phyloP scores from a whole-genome alignment of 2,329 filamentous ascomycete genomes.

The Rutstroemia sp. region DNA sequence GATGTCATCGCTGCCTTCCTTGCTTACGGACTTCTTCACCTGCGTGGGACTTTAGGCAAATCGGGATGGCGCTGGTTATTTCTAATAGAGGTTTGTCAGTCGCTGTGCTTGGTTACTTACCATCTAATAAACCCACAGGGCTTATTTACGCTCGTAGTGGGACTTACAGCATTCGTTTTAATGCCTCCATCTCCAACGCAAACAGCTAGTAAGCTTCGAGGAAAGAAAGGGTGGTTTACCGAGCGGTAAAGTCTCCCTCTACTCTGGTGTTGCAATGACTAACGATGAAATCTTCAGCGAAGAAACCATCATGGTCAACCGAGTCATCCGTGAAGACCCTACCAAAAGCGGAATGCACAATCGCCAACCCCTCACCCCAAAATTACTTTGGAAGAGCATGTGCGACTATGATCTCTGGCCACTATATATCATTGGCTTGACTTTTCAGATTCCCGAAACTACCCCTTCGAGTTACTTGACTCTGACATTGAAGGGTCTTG shows the following conservation, averaged over 20 bases:
- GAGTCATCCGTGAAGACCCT: constrained; percentile 45
- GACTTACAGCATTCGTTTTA: constrained; percentile 17
- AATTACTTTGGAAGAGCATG: constrained; percentile 38
- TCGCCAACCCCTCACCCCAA: constrained; percentile 38
- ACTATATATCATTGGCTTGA: constrained; percentile 36
- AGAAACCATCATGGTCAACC: constrained; percentile 55
- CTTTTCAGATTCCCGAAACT: constrained; percentile 44
- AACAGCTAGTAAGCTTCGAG: constrained; percentile 45
- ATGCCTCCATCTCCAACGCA: constrained; percentile 23
- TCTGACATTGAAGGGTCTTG: constrained; percentile 48
- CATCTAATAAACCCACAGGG: not conserved
- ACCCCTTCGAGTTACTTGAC: constrained; percentile 49
- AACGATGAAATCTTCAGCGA: constrained; percentile 29
- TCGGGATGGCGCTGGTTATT: constrained; percentile 36
- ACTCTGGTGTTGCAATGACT: too few species aligned
- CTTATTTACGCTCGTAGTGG: constrained; percentile 20
- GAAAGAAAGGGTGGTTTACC: constrained; percentile 53
- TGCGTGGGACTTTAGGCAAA: constrained; percentile 17
- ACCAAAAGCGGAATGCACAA: constrained; percentile 43
- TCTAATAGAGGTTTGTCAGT: constrained; percentile 12
- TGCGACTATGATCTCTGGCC: constrained; percentile 48
- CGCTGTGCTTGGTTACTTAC: too few species aligned
- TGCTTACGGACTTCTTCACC: constrained; percentile 22
- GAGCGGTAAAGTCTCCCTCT: constrained; percentile 31
- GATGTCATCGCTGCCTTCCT: constrained; percentile 21